Base-by-base conservation (phyloP, 2,329 filamentous ascomycete genomes). In the Pyrenochaeta sp. region DNA sequence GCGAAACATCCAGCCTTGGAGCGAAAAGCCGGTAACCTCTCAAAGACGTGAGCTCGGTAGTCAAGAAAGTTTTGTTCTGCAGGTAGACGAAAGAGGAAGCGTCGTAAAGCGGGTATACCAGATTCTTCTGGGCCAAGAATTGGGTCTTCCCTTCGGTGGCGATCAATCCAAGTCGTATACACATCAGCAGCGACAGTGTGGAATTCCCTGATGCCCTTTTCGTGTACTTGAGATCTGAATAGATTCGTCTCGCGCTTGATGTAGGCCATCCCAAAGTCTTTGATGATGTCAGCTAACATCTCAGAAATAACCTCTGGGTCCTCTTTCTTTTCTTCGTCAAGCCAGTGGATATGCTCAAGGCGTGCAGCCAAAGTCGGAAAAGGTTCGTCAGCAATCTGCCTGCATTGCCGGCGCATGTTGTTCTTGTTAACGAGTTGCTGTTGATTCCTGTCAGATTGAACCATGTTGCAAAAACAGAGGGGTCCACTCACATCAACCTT, bases 401-500 rank as follows among this genome's bases (percentile, higher is more conserved):
- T 39, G 24, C 22, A 37, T 37, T 15, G 43, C 47, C 19, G 19
- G 0, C 5, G 22, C 15, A 51, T 47, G 12, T 34, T 42, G 25
- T 50, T 22, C 8, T 25, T n/a, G 7, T 52, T 52, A n/a, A 56
- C 19, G 1, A 60, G 42, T 12, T 36, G 50, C 58, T 57, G 9
- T 27, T 13, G 9, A 15, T 48, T 10, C 19, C 19, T 1, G 19
- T 19, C 19, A 19, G 19, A 19, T 19, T 19, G 19, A 19, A 19
- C 19, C 19, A 19, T 19, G 19, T 19, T 19, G 19, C 19, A 24
- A 4, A 32, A 46, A 25, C 44, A 15, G 15, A 10, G n/a, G n/a
- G 12, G 4, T 15, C 24, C 2, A 56, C 58, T 54, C 5, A 65
- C 64, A 52, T 67, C 64, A 4, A 44, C 51, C 42, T 54, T 62